Percentiles rank a stretch among this genome's conserved stretches.
Conservation (phyloP, 441 rosid species). For the Melastoma candidum region DNA sequence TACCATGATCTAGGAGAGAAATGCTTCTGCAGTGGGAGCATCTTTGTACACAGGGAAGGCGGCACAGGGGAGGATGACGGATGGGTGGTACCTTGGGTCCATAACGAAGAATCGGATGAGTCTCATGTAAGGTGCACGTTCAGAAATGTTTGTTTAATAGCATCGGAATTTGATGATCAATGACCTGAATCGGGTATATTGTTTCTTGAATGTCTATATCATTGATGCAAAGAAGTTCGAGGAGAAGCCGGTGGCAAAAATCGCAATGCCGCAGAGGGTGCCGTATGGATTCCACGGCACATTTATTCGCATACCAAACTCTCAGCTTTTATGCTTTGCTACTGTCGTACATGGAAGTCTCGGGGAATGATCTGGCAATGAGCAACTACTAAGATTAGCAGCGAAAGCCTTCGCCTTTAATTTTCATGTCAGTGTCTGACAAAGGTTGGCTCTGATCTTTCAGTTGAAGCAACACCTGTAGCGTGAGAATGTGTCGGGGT, state of each 20-base stretch:
- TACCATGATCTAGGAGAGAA: slow-evolving; percentile 10
- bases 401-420: too few relatives aligned
- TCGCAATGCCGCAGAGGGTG: slow-evolving; percentile 22
- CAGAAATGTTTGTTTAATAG: too few relatives aligned
- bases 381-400: too few relatives aligned
- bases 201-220: slow-evolving; percentile 14
- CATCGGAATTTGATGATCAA: too few relatives aligned
- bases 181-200: not conserved
- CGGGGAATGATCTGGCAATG: too few relatives aligned
- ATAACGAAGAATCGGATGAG: slow-evolving; percentile 4
- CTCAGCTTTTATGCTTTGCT: too few relatives aligned
- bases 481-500: too few relatives aligned
- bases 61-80: slow-evolving; percentile 4
- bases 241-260: slow-evolving; percentile 18
- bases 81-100: slow-evolving; percentile 11
- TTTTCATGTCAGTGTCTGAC: too few relatives aligned
- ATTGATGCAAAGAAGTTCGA: slow-evolving; percentile 23
- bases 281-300: slow-evolving; percentile 36
- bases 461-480: too few relatives aligned
- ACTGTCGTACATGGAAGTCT: too few relatives aligned
- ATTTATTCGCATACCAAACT: slow-evolving; percentile 4
- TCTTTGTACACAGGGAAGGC: slow-evolving; percentile 5
- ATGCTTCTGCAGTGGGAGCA: slow-evolving; percentile 11
- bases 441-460: too few relatives aligned
- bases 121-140: slow-evolving; percentile 1